Percentiles rank a stretch among this genome's conserved stretches.
These are phyloP conservation scores for Russula vinacea DNA, from an alignment of 768 basidiomycete species.

Conservation along the genomic window DNA sequence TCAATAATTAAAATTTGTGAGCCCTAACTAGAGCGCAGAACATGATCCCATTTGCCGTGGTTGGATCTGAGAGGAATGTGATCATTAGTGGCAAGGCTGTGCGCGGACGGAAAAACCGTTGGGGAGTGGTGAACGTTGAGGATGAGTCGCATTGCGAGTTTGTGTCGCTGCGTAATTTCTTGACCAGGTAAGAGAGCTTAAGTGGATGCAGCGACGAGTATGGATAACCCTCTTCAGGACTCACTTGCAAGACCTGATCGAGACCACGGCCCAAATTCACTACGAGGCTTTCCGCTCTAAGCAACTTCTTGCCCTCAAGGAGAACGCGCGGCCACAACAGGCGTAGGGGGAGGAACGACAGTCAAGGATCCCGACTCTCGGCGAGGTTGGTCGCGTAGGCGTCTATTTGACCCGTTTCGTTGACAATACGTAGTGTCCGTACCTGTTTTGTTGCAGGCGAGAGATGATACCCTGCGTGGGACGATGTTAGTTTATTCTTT, in stretches of 20 bases:
- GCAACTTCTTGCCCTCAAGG: slow-evolving; percentile 95
- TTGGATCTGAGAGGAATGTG: slow-evolving; percentile 95
- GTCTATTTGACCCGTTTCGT: neutral
- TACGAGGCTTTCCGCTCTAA: slow-evolving; percentile 99
- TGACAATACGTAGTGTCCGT: neutral
- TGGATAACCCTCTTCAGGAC: slow-evolving; percentile 50
- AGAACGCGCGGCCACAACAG: slow-evolving; percentile 40
- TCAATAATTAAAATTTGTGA: neutral
- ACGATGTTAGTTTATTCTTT: neutral
- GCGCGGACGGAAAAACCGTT: slow-evolving; percentile 94
- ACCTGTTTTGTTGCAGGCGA: neutral
- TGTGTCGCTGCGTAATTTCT: slow-evolving; percentile 93
- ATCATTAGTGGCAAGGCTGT: slow-evolving; percentile 95
- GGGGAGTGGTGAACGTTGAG: slow-evolving; percentile 98
- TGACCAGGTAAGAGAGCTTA: slow-evolving; percentile 61
- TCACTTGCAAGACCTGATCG: slow-evolving; percentile 96
- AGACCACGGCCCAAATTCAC: slow-evolving; percentile 98
- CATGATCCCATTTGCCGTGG: slow-evolving; percentile 95
- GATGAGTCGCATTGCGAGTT: slow-evolving; percentile 98
- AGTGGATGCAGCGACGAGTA: slow-evolving; percentile 1
- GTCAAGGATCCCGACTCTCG: neutral
- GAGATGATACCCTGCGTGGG: neutral
- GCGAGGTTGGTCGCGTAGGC: neutral
- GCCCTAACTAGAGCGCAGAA: slow-evolving; percentile 45
- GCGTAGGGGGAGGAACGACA: neutral